Evolutionary conservation across 176 grass and related monocot genomes (phyloP).

Genomic region (Cenchrus fungigraminus): DNA sequence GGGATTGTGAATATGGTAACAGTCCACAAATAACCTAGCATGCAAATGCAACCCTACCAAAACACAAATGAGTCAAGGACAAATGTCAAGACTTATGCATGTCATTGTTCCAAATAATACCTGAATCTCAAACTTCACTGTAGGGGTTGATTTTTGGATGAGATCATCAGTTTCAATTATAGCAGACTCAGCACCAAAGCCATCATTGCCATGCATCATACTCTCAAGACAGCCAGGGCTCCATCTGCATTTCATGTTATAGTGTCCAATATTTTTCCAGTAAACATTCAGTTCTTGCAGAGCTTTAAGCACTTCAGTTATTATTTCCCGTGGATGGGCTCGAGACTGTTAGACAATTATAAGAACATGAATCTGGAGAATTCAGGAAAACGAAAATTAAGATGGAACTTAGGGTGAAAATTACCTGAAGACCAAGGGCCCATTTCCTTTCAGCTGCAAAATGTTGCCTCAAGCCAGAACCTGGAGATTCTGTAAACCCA

Average conservation of each 20-base stretch:
- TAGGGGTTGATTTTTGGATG: conserved; percentile 42
- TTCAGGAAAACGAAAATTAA: not conserved
- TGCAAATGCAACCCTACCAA: conserved; percentile 29
- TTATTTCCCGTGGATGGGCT: conserved; percentile 89
- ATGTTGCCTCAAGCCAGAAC: conserved; percentile 61
- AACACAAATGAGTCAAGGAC: not conserved
- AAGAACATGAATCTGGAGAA: conserved; percentile 21
- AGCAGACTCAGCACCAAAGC: conserved; percentile 55
- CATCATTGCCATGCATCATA: conserved; percentile 67
- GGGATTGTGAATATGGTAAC: not conserved
- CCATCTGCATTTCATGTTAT: conserved; percentile 99
- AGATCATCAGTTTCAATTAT: conserved; percentile 74
- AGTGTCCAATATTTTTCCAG: conserved; percentile 97
- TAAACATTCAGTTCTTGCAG: conserved; percentile 84
- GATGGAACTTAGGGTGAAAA: not conserved
- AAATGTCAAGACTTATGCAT: not conserved
- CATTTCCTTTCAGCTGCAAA: conserved; percentile 86
- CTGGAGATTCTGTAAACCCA: conserved; percentile 66
- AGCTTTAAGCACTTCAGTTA: conserved; percentile 83
- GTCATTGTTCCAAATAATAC: conserved; percentile 31
- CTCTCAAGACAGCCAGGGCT: conserved; percentile 53
- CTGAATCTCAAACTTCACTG: conserved; percentile 97
- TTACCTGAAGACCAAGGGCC: conserved; percentile 91
- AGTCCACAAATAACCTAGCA: not conserved
- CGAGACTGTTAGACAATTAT: conserved; percentile 63